Evolutionary conservation across 208 protist species (phyloP), one percentile per base, ranked within the genome.

Genomic region (Acanthamoeba rhysodes): DNA sequence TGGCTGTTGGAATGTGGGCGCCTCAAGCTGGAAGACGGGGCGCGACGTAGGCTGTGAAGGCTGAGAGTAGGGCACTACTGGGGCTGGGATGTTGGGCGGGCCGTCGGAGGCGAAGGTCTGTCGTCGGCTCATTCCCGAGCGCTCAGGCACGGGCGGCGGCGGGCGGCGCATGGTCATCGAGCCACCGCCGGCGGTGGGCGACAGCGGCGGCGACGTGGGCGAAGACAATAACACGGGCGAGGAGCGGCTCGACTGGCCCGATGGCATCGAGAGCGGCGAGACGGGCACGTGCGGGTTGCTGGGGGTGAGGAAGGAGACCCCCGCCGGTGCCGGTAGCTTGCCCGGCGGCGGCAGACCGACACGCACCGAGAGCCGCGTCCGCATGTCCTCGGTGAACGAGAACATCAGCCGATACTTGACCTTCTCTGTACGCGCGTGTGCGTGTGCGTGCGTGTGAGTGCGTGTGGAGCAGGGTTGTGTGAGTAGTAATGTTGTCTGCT

Each of bases 371-470:
- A 78, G 70, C 0, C 70, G 70, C 37, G 70, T 78, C 32, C 70
- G 70, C 70, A 78, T 78, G 70, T 78, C 70, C n/a, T 78, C 70
- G 32, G 70, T 78, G 70, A 78, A 78, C 1, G 70, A 78, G 70
- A 78, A 78, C 70, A 78, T 32, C 12, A 78, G 37, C 9, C 70
- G n/a, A n/a, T 78, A 78, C 70, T 78, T 78, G 70, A 78, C 70
- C n/a, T 78, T 78, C 20, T 78, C 70, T 78, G 70, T 45, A 20
- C 9, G 50, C 9, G 50, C 50, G 50, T 0, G 50, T 2, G 20
- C 4, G 24, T 5, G 59, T 27, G 12, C n/a, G n/a, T n/a, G n/a
- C n/a, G n/a, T n/a, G n/a, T n/a, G n/a, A n/a, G n/a, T n/a, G n/a
- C n/a, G n/a, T 41, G 37, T 41, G 4, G 50, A 20, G 9, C 50